Base-by-base conservation (phyloP, 768 basidiomycete species). In the Termitomyces sp. region DNA sequence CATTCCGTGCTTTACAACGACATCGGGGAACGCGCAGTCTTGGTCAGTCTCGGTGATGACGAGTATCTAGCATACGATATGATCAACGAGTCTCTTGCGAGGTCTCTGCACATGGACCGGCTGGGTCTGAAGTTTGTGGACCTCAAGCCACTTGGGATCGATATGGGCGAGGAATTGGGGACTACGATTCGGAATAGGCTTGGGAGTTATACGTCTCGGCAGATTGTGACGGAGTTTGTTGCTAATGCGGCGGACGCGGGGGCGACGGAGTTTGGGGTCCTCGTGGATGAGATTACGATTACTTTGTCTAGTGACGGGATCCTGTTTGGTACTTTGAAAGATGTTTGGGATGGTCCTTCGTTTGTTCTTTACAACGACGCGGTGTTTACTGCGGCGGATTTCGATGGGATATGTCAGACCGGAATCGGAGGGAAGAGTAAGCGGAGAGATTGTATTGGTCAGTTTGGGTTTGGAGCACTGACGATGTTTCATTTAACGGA, bases 401-500 rank as follows among this genome's bases (percentile, higher is more conserved):
- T 82, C 43, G 68, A 71, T 29, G 83, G 82, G 0, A 80, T 84
- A 20, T 74, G 78, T 29, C 67, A 67, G 11, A 79, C 79, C 2
- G 80, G 81, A 2, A 66, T 74, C 17, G 83, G 83, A 3, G 79
- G 81, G 0, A 84, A 85, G 62, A 62, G 66, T 15, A 71, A 63
- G 1, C 66, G 66, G 25, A 61, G 55, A 0, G 76, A 76, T 57
- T 77, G 76, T 1, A 83, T 84, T 43, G 83, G 83, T 0, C 77
- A 78, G 57, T 84, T 83, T 68, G 84, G 84, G 5, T 70, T 79
- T 8, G 84, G 84, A 7, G 79, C 79, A 14, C 70, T 84, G 4
- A 78, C 81, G 0, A 80, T 83, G 75, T 85, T 79, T 60, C 81
- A 83, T 62, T 76, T 83, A 56, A 76, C 79, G 0, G 82, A 84